These are phyloP conservation scores for Corymbia maculata DNA, from an alignment of 345 rosid species.

Conservation along the genomic window DNA sequence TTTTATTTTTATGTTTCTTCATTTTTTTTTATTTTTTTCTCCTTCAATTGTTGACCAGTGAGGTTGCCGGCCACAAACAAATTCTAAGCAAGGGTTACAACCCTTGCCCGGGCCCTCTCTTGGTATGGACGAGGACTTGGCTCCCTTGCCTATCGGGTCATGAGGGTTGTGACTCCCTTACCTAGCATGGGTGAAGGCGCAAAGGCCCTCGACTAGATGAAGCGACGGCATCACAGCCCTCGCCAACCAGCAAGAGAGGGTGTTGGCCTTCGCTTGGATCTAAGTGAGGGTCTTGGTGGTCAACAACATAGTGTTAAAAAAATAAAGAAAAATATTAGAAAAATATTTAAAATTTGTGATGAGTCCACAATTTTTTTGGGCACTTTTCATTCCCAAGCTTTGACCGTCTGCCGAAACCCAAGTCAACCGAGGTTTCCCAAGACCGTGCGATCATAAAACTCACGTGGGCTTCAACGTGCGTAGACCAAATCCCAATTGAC, in stretches of 20 bases:
- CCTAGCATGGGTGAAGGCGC: neutral
- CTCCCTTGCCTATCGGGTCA: too few relatives aligned
- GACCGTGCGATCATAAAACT: neutral
- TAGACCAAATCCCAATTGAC: neutral
- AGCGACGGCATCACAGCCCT: rapidly evolving
- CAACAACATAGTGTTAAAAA: too few relatives aligned
- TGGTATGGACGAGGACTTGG: too few relatives aligned
- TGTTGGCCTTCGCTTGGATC: neutral
- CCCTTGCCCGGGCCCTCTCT: neutral
- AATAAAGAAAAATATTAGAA: too few relatives aligned
- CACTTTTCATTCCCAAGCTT: too few relatives aligned
- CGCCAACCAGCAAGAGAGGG: neutral
- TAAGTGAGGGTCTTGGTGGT: too few relatives aligned
- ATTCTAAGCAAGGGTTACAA: rapidly evolving
- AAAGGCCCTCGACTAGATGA: neutral
- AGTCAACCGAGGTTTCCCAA: neutral
- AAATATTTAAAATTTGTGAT: too few relatives aligned
- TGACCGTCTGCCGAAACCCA: neutral
- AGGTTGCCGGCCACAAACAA: neutral
- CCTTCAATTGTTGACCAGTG: neutral
- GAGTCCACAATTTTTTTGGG: too few relatives aligned
- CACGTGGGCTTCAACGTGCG: neutral
- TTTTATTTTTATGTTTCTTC: too few relatives aligned
- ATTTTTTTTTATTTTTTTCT: too few relatives aligned
- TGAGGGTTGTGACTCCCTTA: too few relatives aligned